These are phyloP conservation scores for Paramecium tetraurelia DNA, from an alignment of 73 alveolate species.

Conservation along the genomic window DNA sequence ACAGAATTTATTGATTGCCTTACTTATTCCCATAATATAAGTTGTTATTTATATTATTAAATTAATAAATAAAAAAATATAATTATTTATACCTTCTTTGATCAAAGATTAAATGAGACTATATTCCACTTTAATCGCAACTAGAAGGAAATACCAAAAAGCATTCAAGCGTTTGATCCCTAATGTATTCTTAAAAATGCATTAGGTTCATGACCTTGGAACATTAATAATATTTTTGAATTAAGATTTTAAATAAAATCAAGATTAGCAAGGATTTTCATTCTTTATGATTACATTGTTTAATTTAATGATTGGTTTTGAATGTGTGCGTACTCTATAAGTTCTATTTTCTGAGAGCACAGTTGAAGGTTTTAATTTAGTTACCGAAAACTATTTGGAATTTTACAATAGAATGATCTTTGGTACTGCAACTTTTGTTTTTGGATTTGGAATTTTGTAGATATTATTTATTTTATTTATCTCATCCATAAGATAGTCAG, in stretches of 20 bases:
- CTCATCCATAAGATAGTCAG: background rate
- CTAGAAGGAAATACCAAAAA: background rate
- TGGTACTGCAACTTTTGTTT: background rate
- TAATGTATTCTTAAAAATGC: slow-evolving; percentile 22
- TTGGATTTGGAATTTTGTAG: background rate
- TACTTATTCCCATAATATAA: slow-evolving; percentile 14
- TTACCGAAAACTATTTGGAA: background rate
- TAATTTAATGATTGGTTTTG: background rate
- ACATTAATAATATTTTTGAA: background rate
- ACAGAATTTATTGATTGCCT: slow-evolving; percentile 20
- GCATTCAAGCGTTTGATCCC: slow-evolving; percentile 39
- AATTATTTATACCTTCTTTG: background rate
- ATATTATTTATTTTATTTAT: background rate
- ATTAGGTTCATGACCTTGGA: slow-evolving; percentile 33
- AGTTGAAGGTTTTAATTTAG: background rate
- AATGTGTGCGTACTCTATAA: background rate
- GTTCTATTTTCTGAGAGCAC: background rate
- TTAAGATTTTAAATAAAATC: background rate
- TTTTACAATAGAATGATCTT: background rate
- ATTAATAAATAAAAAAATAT: background rate
- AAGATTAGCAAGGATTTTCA: background rate
- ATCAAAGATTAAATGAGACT: background rate
- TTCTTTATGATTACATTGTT: background rate
- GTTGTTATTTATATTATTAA: background rate
- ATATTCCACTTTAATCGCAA: background rate